Evolutionary conservation across 225 moss, liverwort and hornwort species (phyloP).

Genomic region (Marchantia polymorpha): DNA sequence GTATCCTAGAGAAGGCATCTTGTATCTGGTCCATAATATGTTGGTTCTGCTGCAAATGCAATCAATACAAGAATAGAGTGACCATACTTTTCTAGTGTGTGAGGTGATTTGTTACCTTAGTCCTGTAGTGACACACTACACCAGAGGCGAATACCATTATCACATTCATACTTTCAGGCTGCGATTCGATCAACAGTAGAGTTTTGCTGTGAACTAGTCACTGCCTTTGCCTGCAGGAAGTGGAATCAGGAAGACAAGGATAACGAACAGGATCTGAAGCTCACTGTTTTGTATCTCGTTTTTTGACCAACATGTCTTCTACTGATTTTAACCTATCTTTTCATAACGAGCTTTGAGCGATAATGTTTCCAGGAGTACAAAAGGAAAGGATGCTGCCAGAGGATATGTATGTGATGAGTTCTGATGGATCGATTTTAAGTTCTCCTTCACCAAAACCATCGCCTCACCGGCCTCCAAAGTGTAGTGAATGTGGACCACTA

Average conservation of each 20-base stretch:
- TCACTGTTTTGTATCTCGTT: background rate
- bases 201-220: too few relatives aligned
- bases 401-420: slow-evolving; percentile 88
- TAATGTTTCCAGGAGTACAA: slow-evolving; percentile 68
- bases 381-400: slow-evolving; percentile 85
- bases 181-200: too few relatives aligned
- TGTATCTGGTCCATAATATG: too few relatives aligned
- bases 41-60: too few relatives aligned
- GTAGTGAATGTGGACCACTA: slow-evolving; percentile 92
- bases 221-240: background rate
- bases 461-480: slow-evolving; percentile 92
- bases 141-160: too few relatives aligned
- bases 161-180: too few relatives aligned
- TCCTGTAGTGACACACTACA: too few relatives aligned
- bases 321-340: background rate
- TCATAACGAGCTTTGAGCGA: too few relatives aligned
- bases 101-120: too few relatives aligned
- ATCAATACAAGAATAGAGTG: too few relatives aligned
- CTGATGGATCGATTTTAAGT: slow-evolving; percentile 64
- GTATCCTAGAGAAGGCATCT: too few relatives aligned
- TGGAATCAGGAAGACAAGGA: background rate
- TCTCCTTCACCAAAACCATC: slow-evolving; percentile 61
- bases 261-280: background rate
- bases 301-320: background rate
- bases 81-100: too few relatives aligned